Conservation (phyloP, 169 alveolate genomes). For the Plasmodium vinckei region DNA sequence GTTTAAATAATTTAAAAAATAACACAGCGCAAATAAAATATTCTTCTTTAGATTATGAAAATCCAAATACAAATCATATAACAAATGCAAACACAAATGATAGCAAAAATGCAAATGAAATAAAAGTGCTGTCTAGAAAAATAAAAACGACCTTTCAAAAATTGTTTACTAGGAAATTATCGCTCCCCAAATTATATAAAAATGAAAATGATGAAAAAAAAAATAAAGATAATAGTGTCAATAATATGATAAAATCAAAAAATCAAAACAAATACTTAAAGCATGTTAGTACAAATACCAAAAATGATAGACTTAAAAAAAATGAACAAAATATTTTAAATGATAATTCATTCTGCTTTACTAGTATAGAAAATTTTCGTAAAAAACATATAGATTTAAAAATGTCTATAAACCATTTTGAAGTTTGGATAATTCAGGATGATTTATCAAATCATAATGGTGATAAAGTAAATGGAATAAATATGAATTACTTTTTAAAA, state of each 20-base stretch:
- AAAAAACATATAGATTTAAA: slow-evolving; percentile 21
- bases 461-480: slow-evolving; percentile 1
- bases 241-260: no score
- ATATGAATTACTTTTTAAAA: slow-evolving; percentile 34
- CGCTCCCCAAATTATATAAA: slow-evolving; percentile 6
- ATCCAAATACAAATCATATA: slow-evolving; percentile 2
- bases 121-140: slow-evolving; percentile 45
- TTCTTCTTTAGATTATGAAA: slow-evolving; percentile 8
- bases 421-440: slow-evolving; percentile 60
- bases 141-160: slow-evolving; percentile 58
- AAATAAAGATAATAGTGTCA: not conserved
- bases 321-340: not conserved
- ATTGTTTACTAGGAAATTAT: slow-evolving; percentile 53
- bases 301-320: not conserved
- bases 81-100: not conserved
- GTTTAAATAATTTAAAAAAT: not conserved
- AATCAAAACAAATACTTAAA: not conserved
- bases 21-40: not conserved
- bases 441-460: slow-evolving; percentile 11
- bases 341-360: not conserved
- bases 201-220: slow-evolving; percentile 7
- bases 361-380: not conserved
- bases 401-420: slow-evolving; percentile 23
- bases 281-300: no score
- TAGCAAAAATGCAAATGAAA: slow-evolving; percentile 4